Base-by-base conservation (phyloP, 805 yeast genomes). In the Candida xiaguanensis region DNA sequence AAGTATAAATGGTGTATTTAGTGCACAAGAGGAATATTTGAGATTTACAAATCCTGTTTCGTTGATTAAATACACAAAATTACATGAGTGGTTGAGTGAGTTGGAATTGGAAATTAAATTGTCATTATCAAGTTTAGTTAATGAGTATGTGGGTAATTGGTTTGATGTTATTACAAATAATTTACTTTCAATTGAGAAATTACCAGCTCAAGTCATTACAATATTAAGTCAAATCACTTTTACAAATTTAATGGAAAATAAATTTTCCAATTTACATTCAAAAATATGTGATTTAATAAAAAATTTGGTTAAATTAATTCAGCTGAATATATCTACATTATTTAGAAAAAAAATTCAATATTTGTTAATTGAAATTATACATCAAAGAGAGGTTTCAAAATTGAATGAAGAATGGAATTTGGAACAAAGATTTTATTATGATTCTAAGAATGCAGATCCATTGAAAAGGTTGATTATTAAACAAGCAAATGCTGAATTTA, bases 11-110 rank as follows among this genome's bases (percentile, higher is more conserved):
- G 78, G 78, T 1, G 64, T 88, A 0, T 34, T 47, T 1, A 84
- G 96, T n/a, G 62, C 67, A 0, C 84, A 85, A 46, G 84, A 80
- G 0, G 98, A 90, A 51, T 31, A 22, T 0, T 56, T 88, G 2
- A 5, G 9, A 0, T 61, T 86, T 2, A 27, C 28, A 0, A 50
- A 55, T 2, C 70, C 77, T 0, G 67, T 88, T 0, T 61, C 74
- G 0, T 45, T 78, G 3, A 51, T 56, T 0, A 61, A 70, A 9
- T 53, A 53, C 29, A 62, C 73, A 0, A 56, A 71, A 12, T 63
- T 82, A 22, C 65, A 77, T 31, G 83, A 78, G 16, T 82, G 95
- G 88, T 58, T 90, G 38, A 47, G 56, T 2, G 65, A 59, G 12
- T 58, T 90, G 2, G 96, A 88, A 39, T 37, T 43, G 0, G 77